Evolutionary conservation across 2,329 filamentous ascomycete genomes (phyloP), one percentile per base, ranked within the genome.

Genomic region (Claviceps arundinis): DNA sequence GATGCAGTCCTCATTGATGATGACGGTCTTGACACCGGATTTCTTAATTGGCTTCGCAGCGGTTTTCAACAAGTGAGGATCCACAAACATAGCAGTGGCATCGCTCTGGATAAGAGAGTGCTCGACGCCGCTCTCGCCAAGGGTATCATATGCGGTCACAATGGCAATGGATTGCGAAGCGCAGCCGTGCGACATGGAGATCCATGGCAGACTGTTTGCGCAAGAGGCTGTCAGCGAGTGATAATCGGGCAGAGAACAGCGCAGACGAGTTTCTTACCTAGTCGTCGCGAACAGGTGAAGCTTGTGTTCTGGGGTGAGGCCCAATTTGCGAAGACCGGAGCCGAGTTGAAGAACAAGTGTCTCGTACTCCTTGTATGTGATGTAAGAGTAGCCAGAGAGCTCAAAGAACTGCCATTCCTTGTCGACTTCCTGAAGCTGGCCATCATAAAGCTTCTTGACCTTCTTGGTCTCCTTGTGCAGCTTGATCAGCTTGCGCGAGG

Each of bases 331-430:
- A 67, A 94, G 71, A 53, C 84, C 89, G 22, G 81, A 76, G 51
- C 87, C 89, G 17, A 89, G 70, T 59, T 85, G 75, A 53, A 86
- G 72, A 48, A 82, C 77, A 56, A 82, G 74, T 62, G 81, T 74
- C 69, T 87, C 80, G 64, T 91, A 93, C 70, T 95, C 84, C 61
- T 78, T 74, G 70, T 90, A 94, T 60, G 81, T 88, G 63, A 85
- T 74, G 73, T 83, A 95, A 45, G 77, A 75, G 73, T 86, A 95
- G 48, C 75, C 73, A 56, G 85, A 84, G 59, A 94, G 81, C 75
- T 95, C 89, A 60, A 88, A 94, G 70, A 83, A 94, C 50, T 84
- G 82, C 89, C 89, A 95, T 67, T 91, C 81, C 80, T 95, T 95
- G 57, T 94, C 87, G 37, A 93, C 81, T 70, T 90, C 80, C 57